These are phyloP conservation scores for Fraxinus ornus DNA, from an alignment of 305 asterid genomes.

Conservation along the genomic window DNA sequence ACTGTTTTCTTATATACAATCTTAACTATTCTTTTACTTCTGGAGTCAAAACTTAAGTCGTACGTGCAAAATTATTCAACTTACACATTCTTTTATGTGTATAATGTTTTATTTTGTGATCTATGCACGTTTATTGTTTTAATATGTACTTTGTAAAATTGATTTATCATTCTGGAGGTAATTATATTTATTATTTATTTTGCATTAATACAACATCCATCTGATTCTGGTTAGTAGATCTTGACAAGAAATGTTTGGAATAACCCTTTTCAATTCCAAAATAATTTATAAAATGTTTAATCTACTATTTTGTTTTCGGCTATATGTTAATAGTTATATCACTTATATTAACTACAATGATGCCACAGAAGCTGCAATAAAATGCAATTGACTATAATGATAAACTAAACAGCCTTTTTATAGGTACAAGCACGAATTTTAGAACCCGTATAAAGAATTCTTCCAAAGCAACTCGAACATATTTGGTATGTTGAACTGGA, in stretches of 20 bases:
- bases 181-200: background rate
- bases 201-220: background rate
- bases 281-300: background rate
- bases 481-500: background rate
- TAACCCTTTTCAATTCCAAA: background rate
- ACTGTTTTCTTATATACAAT: constrained; percentile 13
- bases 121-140: background rate
- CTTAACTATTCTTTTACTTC: constrained; percentile 30
- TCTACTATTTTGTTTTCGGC: background rate
- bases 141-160: background rate
- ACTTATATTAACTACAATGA: background rate
- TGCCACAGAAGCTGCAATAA: background rate
- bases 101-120: background rate
- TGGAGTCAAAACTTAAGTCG: constrained; percentile 17
- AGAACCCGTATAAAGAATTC: background rate
- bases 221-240: background rate
- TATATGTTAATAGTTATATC: background rate
- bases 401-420: background rate
- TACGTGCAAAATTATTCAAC: constrained; percentile 15
- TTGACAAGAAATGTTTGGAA: background rate
- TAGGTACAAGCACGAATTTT: background rate
- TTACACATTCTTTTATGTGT: background rate
- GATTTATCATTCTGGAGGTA: background rate
- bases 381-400: background rate
- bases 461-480: background rate